A percentile compares a stretch with the other conserved stretches of the same genome.
These are phyloP conservation scores for Citrullus amarus DNA, from an alignment of 306 rosid species.

Conservation along the genomic window DNA sequence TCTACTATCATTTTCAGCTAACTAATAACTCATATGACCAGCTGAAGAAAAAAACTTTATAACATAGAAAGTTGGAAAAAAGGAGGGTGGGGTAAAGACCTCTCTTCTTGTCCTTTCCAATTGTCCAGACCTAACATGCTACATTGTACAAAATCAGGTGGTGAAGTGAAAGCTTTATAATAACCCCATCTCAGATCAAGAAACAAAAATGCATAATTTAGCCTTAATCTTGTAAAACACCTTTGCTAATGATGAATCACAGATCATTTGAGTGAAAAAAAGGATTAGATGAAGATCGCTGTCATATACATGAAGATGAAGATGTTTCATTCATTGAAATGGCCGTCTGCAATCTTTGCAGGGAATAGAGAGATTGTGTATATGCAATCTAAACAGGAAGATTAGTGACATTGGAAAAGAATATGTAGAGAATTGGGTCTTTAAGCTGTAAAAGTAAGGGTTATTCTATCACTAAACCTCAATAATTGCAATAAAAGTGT, in stretches of 20 bases:
- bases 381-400: background rate
- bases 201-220: background rate
- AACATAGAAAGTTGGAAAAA: background rate
- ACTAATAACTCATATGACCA: background rate
- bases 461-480: conserved; percentile 8
- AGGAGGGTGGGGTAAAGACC: background rate
- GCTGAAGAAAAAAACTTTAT: background rate
- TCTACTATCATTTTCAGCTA: conserved; percentile 2
- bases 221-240: background rate
- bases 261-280: background rate
- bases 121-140: background rate
- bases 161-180: background rate
- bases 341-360: background rate
- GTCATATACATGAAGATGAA: background rate
- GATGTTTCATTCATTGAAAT: background rate
- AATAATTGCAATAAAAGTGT: background rate
- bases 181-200: background rate
- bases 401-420: background rate
- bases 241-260: background rate
- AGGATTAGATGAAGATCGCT: background rate
- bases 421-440: background rate
- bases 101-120: background rate
- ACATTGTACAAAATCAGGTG: background rate
- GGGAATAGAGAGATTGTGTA: background rate
- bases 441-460: background rate